Percentiles rank a stretch among this genome's conserved stretches.
These are phyloP conservation scores for Pseudisothecium myosuroides DNA, from an alignment of 225 moss, liverwort and hornwort species.

Conservation along the genomic window DNA sequence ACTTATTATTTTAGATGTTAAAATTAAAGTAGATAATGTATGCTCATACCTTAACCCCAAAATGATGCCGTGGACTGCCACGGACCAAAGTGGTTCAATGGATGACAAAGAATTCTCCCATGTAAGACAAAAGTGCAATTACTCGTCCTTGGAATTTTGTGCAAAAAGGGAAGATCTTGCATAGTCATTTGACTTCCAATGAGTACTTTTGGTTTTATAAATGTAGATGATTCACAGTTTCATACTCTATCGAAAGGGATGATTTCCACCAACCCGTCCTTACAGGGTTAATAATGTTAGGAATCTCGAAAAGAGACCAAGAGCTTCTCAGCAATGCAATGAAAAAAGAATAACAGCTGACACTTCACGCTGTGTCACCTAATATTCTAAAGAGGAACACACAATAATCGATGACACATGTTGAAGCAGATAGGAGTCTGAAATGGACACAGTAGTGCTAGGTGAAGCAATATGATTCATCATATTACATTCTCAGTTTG, in stretches of 20 bases:
- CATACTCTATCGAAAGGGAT: too few relatives aligned
- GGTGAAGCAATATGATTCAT: not conserved
- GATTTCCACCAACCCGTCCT: too few relatives aligned
- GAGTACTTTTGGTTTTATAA: too few relatives aligned
- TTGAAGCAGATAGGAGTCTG: not conserved
- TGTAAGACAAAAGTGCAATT: too few relatives aligned
- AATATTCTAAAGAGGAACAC: not conserved
- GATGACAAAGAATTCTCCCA: too few relatives aligned
- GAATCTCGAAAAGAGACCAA: not conserved
- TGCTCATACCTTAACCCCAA: not conserved
- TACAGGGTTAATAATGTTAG: not conserved
- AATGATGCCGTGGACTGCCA: too few relatives aligned
- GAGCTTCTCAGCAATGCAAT: not conserved
- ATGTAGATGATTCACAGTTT: too few relatives aligned
- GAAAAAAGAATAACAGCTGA: not conserved
- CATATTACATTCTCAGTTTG: not conserved
- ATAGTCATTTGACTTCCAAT: too few relatives aligned
- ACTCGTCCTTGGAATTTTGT: too few relatives aligned
- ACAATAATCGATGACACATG: not conserved
- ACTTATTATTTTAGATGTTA: too few relatives aligned
- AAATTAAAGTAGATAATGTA: not conserved
- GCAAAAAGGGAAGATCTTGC: too few relatives aligned
- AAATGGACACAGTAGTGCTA: not conserved
- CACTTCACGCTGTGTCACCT: not conserved
- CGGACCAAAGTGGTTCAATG: too few relatives aligned